phyloP scores from a whole-genome alignment of 257 asterid species.

The Echites panduratus region DNA sequence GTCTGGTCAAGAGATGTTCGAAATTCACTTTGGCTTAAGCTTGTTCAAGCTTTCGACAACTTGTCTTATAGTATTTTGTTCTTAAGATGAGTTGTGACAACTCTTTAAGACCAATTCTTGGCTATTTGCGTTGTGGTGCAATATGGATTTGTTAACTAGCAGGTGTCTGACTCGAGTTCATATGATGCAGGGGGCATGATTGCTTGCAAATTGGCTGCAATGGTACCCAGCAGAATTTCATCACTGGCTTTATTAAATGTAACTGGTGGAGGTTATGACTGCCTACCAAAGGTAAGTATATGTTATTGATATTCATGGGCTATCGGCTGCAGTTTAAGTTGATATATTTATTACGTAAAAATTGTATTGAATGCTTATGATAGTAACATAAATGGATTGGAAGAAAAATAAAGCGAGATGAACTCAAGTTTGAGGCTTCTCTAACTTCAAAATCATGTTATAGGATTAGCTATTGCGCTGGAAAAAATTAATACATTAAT shows the following conservation, averaged over 20 bases:
- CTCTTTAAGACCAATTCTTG: not conserved
- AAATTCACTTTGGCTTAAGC: not conserved
- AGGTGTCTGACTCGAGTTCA: slow-evolving; percentile 1
- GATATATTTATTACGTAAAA: not conserved
- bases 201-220: slow-evolving; percentile 85
- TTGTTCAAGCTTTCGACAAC: not conserved
- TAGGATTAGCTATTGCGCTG: not conserved
- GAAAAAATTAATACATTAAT: not conserved
- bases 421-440: slow-evolving; percentile 11
- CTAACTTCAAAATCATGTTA: not conserved
- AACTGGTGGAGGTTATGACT: slow-evolving; percentile 97
- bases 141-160: not conserved
- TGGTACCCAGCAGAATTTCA: slow-evolving; percentile 66
- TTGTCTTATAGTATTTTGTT: not conserved
- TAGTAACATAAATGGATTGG: too few relatives aligned
- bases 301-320: not conserved
- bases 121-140: not conserved
- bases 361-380: not conserved
- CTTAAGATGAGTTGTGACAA: not conserved
- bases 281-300: slow-evolving; percentile 71
- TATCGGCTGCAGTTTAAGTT: not conserved
- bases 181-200: slow-evolving; percentile 84
- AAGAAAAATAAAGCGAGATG: too few relatives aligned
- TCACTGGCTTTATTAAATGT: slow-evolving; percentile 93
- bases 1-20: not conserved